Base-by-base conservation (phyloP, 768 basidiomycete species). In the Hemileccinum impolitum region DNA sequence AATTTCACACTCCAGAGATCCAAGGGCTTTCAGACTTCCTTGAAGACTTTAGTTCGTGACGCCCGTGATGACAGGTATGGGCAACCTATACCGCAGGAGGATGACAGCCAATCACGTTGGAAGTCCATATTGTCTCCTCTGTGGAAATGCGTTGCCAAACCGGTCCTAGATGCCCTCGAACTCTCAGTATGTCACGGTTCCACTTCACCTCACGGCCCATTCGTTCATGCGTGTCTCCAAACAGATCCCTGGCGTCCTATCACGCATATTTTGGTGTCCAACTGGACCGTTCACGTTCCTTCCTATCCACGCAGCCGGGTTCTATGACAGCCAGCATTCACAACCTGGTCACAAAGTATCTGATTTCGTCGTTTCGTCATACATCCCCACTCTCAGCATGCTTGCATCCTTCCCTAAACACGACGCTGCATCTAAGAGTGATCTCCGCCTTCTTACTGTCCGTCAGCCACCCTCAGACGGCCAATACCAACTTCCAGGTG, bases 381-480 rank as follows among this genome's bases (percentile, higher is more conserved):
- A n/a, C n/a, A n/a, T n/a, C n/a, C n/a, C n/a, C n/a, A n/a, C n/a
- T n/a, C n/a, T n/a, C n/a, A n/a, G n/a, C n/a, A n/a, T n/a, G 31
- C 48, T 67, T 25, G 11, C 4, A 1, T 35, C 54, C 19, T 17
- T 18, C 9, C 3, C 18, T 15, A 7, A 15, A n/a, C 15, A 18
- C 9, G 13, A 30, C 17, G 19, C 8, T 6, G 5, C 15, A 19
- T 7, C 17, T 7, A 36, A 11, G 17, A n/a, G 15, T 10, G 31
- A 35, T 15, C 23, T 45, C 32, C 15, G 19, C 17, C 21, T 61
- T 5, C 45, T 62, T 7, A 28, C 50, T 19, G 46, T 62, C 34
- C 23, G 36, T 4, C n/a, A n/a, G n/a, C n/a, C n/a, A n/a, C n/a
- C n/a, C n/a, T n/a, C n/a, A n/a, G n/a, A n/a, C n/a, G n/a, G 32